Percentiles rank a stretch among this genome's conserved stretches.
Conservation (phyloP, 139 green algal genomes). For the Gonium pectorale region DNA sequence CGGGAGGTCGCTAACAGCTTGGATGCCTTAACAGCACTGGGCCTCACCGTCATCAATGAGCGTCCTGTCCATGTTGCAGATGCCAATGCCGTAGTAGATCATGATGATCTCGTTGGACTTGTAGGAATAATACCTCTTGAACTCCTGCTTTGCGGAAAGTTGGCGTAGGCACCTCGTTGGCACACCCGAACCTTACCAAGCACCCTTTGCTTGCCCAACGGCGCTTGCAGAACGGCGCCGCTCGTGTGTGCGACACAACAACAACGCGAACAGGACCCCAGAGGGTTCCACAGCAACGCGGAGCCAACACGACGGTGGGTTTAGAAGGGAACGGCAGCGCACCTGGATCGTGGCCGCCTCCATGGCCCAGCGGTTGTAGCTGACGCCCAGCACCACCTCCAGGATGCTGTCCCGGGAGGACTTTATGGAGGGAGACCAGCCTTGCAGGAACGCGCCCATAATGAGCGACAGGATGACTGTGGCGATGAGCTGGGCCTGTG, state of each 20-base stretch:
- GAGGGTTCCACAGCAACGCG: no score
- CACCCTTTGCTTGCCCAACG: no score
- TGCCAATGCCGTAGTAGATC: slow-evolving; percentile 45
- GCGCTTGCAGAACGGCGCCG: no score
- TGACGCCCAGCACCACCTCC: slow-evolving; percentile 53
- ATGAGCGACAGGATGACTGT: slow-evolving; percentile 53
- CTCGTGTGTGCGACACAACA: no score
- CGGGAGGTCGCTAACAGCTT: no score
- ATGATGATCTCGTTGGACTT: slow-evolving; percentile 56
- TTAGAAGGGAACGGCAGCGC: background rate
- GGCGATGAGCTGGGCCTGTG: slow-evolving; percentile 38
- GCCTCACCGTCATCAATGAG: slow-evolving; percentile 21
- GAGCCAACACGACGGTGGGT: no score
- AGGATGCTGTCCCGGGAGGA: slow-evolving; percentile 19
- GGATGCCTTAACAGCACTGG: background rate
- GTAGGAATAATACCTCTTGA: slow-evolving; percentile 47
- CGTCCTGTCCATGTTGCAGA: slow-evolving; percentile 47
- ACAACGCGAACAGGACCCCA: no score
- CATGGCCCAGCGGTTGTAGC: slow-evolving; percentile 57
- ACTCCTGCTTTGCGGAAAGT: slow-evolving; percentile 29
- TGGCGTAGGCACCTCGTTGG: no score
- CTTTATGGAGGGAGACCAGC: slow-evolving; percentile 38
- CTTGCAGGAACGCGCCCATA: slow-evolving; percentile 59
- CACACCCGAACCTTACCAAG: no score
- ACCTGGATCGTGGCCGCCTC: slow-evolving; percentile 41